Percentiles rank a stretch among this genome's conserved stretches.
phyloP scores from a whole-genome alignment of 441 rosid species.

The Arabidopsis hybrid region DNA sequence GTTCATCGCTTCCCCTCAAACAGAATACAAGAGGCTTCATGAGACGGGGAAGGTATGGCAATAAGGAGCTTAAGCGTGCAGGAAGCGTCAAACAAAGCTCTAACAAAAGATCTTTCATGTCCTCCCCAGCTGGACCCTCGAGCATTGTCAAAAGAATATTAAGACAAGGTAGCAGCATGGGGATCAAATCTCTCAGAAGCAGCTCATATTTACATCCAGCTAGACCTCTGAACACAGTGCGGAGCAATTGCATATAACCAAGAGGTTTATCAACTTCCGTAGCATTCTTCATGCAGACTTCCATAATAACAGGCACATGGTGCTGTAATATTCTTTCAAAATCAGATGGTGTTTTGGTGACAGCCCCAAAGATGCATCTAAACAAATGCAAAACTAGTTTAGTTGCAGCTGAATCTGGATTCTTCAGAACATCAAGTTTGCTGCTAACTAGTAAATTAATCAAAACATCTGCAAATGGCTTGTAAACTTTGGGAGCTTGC shows the following conservation, averaged over 20 bases:
- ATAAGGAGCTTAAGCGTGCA: slow-evolving; percentile 96
- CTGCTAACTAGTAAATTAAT: slow-evolving; percentile 89
- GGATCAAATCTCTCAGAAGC: slow-evolving; percentile 87
- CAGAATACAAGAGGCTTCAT: slow-evolving; percentile 98
- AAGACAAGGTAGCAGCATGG: slow-evolving; percentile 91
- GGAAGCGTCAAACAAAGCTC: slow-evolving; percentile 97
- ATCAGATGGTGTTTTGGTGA: slow-evolving; percentile 89
- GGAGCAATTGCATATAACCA: slow-evolving; percentile 96
- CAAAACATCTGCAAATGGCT: slow-evolving; percentile 95
- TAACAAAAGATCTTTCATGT: slow-evolving; percentile 90
- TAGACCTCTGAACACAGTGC: slow-evolving; percentile 90
- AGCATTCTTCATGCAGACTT: slow-evolving; percentile 95
- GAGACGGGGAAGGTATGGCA: slow-evolving; percentile 93
- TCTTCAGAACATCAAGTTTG: slow-evolving; percentile 92
- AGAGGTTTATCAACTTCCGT: slow-evolving; percentile 96
- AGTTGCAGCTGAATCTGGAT: slow-evolving; percentile 87
- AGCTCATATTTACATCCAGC: slow-evolving; percentile 95
- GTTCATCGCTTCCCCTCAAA: slow-evolving; percentile 90
- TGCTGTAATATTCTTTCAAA: slow-evolving; percentile 98
- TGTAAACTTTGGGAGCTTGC: slow-evolving; percentile 83
- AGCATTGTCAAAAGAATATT: slow-evolving; percentile 96
- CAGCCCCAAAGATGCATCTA: slow-evolving; percentile 93
- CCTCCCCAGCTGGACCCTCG: slow-evolving; percentile 98
- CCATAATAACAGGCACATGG: slow-evolving; percentile 96
- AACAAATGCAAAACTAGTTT: slow-evolving; percentile 95